Percentiles rank a stretch among this genome's conserved stretches.
These are phyloP conservation scores for Coprinopsis strossmayeri DNA, from an alignment of 768 basidiomycete species.

Conservation along the genomic window DNA sequence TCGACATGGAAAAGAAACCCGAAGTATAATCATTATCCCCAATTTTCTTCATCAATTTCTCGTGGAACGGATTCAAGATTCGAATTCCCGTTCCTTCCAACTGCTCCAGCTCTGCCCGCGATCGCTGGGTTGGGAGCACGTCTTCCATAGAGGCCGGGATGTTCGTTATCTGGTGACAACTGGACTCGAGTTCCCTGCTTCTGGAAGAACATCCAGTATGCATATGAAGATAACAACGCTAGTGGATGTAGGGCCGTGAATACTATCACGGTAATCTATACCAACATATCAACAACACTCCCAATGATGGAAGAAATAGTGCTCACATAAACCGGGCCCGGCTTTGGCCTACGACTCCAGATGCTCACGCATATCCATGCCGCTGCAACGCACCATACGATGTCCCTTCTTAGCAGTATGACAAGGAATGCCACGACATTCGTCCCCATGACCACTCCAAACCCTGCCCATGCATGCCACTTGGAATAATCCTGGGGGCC, in stretches of 20 bases:
- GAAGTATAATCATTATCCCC: slow-evolving; percentile 9
- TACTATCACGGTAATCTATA: slow-evolving; percentile 50
- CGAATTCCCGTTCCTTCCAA: no score
- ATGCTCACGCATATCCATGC: slow-evolving; percentile 69
- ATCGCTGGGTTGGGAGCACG: no score
- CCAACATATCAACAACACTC: no score
- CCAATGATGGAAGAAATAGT: neutral
- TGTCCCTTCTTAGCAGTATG: slow-evolving; percentile 50
- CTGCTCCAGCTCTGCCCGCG: no score
- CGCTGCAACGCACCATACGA: slow-evolving; percentile 71
- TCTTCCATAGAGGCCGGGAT: slow-evolving; percentile 16
- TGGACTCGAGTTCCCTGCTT: slow-evolving; percentile 13
- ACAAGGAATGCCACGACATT: slow-evolving; percentile 56
- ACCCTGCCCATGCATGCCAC: slow-evolving; percentile 66
- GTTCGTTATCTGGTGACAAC: slow-evolving; percentile 19
- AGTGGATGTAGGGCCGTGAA: slow-evolving; percentile 69
- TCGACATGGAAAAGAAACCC: neutral
- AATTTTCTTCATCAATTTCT: slow-evolving; percentile 33
- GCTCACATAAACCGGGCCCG: slow-evolving; percentile 58
- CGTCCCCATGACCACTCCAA: slow-evolving; percentile 58
- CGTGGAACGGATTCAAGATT: slow-evolving; percentile 23
- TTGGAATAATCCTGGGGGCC: slow-evolving; percentile 46
- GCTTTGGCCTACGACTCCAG: slow-evolving; percentile 56
- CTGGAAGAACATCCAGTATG: slow-evolving; percentile 30
- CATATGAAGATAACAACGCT: slow-evolving; percentile 37